Conservation (phyloP, 202 grass and related monocot species). For the Schoenoplectus tabernaemontani region DNA sequence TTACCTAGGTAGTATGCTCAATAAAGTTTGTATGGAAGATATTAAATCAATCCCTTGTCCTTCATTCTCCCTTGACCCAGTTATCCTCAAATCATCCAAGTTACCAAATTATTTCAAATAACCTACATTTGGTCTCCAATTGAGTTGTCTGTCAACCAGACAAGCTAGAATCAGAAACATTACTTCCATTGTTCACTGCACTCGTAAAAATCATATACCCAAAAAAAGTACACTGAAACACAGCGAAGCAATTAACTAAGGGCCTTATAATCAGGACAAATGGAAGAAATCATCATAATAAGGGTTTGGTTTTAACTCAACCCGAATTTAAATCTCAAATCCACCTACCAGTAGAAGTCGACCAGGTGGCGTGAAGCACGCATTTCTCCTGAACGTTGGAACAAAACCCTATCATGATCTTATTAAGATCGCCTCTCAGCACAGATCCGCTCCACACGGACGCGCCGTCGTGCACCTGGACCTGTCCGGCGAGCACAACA, state of each 20-base stretch:
- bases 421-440: conserved; percentile 90
- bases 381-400: conserved; percentile 92
- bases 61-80: background rate
- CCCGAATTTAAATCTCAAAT: background rate
- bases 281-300: background rate
- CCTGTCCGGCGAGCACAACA: conserved; percentile 79
- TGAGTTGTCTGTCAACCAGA: background rate
- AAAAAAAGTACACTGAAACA: background rate
- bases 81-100: background rate
- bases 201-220: background rate
- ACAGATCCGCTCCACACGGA: conserved; percentile 93
- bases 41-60: background rate
- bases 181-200: background rate
- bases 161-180: background rate
- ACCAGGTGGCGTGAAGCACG: conserved; percentile 88
- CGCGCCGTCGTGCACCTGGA: conserved; percentile 74
- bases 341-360: conserved; percentile 59
- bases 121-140: background rate
- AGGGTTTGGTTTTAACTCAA: background rate
- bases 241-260: background rate
- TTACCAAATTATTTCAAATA: background rate
- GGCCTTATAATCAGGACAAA: background rate
- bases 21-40: background rate
- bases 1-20: background rate
- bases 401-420: conserved; percentile 92